Evolutionary conservation across 2,329 filamentous ascomycete species (phyloP).

Genomic region (Sclerotinia nivalis): DNA sequence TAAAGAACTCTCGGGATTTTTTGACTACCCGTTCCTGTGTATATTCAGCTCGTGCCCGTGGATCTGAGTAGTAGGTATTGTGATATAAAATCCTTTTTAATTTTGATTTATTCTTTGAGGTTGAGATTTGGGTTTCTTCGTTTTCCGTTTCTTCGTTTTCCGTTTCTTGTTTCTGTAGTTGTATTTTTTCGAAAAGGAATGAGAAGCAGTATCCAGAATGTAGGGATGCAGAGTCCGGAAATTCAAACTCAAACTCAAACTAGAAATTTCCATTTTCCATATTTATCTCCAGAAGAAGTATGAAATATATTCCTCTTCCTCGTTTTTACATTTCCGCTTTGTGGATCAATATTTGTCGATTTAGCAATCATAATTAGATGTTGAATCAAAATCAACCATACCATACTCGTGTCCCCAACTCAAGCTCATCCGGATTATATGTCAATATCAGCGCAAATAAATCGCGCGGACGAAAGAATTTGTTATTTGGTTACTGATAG

Average conservation of each 20-base stretch:
- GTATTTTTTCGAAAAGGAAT: background rate
- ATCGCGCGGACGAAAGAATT: conserved; percentile 57
- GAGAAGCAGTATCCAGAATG: conserved; percentile 35
- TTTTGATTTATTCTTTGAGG: conserved; percentile 39
- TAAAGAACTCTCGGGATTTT: conserved; percentile 47
- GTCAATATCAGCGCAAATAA: conserved; percentile 57
- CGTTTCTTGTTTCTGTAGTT: conserved; percentile 30
- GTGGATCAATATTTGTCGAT: conserved; percentile 31
- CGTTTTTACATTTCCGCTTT: conserved; percentile 26
- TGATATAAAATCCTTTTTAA: conserved; percentile 42
- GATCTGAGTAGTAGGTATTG: conserved; percentile 34
- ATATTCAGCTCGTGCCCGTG: conserved; percentile 43
- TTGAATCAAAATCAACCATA: conserved; percentile 39
- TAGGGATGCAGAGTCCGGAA: conserved; percentile 45
- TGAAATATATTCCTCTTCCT: background rate
- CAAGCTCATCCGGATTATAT: conserved; percentile 47
- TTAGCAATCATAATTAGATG: conserved; percentile 41
- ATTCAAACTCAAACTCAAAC: background rate
- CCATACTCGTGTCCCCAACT: conserved; percentile 22
- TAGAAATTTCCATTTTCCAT: conserved; percentile 44
- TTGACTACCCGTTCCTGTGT: too few species aligned
- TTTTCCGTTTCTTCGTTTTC: conserved; percentile 27
- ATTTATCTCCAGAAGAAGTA: conserved; percentile 42
- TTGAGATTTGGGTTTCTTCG: too few species aligned
- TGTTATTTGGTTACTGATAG: conserved; percentile 51